Conservation (phyloP, 139 green algal genomes). For the Pleodorina starrii region DNA sequence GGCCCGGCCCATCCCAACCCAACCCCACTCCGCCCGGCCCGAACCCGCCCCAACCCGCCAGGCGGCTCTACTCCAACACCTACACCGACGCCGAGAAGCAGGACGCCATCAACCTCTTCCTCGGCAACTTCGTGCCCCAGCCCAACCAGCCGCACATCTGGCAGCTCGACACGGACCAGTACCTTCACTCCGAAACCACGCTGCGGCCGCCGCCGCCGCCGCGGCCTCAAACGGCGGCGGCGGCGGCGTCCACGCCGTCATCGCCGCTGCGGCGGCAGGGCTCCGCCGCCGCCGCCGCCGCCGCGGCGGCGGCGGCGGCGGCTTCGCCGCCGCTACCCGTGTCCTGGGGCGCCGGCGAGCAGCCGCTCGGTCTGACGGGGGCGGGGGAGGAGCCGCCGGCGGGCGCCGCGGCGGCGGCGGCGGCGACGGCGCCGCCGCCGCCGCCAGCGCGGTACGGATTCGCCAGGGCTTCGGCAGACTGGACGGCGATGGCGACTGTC, state of each 20-base stretch:
- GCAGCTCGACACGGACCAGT: constrained; percentile 88
- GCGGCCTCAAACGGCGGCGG: no score
- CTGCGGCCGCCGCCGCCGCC: neutral
- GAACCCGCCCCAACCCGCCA: neutral
- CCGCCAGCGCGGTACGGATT: neutral
- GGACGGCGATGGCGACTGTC: constrained; percentile 4
- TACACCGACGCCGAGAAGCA: constrained; percentile 95
- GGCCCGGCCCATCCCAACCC: neutral
- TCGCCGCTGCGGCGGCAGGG: neutral
- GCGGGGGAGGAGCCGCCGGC: neutral
- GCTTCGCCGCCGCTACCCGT: neutral
- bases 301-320: neutral
- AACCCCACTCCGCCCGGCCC: no score
- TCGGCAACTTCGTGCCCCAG: constrained; percentile 81
- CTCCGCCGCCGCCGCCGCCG: no score
- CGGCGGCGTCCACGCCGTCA: neutral
- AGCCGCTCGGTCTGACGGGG: neutral
- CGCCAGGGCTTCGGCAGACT: neutral
- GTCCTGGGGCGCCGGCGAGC: neutral
- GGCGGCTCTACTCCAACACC: constrained; percentile 92
- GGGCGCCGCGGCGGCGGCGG: neutral
- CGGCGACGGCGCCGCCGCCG: neutral
- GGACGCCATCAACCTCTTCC: constrained; percentile 96
- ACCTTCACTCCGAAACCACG: constrained; percentile 76
- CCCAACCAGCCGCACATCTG: constrained; percentile 79